Conservation (phyloP, 257 asterid species). For the Solanum gracilifrons region DNA sequence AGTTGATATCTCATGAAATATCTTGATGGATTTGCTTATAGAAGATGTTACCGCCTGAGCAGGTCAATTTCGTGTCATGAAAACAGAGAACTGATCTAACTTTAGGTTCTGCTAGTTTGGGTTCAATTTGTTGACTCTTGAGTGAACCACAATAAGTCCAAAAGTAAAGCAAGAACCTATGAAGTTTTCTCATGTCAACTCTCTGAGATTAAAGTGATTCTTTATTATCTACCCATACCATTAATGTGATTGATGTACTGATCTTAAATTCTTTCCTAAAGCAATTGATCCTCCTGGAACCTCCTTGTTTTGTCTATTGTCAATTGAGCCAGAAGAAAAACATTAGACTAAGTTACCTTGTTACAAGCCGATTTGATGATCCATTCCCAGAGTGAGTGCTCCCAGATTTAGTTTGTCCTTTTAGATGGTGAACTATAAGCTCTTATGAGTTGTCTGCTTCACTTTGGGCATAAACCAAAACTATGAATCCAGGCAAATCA, state of each 20-base stretch:
- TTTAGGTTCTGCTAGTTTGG: neutral
- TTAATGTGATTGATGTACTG: neutral
- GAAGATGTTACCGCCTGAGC: neutral
- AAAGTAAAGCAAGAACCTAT: neutral
- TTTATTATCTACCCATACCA: neutral
- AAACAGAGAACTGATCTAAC: neutral
- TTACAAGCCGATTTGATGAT: neutral
- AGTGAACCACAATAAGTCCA: neutral
- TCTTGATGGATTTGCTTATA: neutral
- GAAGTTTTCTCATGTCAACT: neutral
- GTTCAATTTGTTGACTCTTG: neutral
- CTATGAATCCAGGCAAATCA: neutral
- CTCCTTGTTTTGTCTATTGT: neutral
- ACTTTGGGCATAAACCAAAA: neutral
- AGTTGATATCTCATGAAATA: neutral
- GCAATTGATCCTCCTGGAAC: neutral
- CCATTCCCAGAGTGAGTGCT: neutral
- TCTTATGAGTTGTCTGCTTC: neutral
- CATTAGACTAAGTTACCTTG: neutral
- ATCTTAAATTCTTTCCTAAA: neutral
- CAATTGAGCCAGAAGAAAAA: neutral
- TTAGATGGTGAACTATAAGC: neutral
- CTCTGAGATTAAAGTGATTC: neutral
- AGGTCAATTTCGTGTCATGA: neutral
- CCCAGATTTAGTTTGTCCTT: neutral